These are phyloP conservation scores for Fusarium devonianum DNA, from an alignment of 2,329 filamentous ascomycete genomes.

Conservation along the genomic window DNA sequence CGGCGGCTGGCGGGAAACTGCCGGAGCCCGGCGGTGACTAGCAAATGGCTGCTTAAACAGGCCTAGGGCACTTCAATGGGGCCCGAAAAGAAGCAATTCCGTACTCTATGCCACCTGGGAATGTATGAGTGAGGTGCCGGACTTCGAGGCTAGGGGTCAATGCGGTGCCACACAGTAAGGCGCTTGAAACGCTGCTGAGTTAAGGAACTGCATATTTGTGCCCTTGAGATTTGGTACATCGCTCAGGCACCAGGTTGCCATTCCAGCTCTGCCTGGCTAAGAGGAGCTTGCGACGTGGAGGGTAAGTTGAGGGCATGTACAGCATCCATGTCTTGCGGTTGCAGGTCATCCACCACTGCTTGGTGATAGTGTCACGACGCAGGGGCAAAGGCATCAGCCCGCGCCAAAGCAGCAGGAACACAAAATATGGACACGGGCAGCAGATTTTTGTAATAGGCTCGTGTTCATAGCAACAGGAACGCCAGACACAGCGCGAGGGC, in stretches of 20 bases:
- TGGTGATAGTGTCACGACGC: conserved; percentile 5
- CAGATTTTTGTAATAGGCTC: no score
- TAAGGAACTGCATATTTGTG: conserved; percentile 1
- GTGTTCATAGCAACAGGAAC: no score
- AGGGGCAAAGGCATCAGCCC: background rate
- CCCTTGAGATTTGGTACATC: background rate
- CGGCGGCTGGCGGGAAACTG: conserved; percentile 4
- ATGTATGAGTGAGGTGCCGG: background rate
- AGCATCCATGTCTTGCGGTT: background rate
- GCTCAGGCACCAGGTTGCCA: background rate
- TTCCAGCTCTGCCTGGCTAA: background rate
- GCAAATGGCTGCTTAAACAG: background rate
- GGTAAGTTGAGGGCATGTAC: background rate
- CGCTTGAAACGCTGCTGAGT: conserved; percentile 2
- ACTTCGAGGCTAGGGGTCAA: conserved; percentile 6
- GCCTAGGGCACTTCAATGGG: background rate
- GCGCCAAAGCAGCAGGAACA: background rate
- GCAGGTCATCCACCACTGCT: background rate
- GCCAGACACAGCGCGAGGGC: no score
- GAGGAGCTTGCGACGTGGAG: background rate
- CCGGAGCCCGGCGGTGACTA: conserved; percentile 14
- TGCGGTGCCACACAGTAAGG: background rate
- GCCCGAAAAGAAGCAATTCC: background rate
- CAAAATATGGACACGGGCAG: background rate
- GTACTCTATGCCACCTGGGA: no score